phyloP scores from a whole-genome alignment of 2,329 filamentous ascomycete genomes.

The Fusarium ramigenum region DNA sequence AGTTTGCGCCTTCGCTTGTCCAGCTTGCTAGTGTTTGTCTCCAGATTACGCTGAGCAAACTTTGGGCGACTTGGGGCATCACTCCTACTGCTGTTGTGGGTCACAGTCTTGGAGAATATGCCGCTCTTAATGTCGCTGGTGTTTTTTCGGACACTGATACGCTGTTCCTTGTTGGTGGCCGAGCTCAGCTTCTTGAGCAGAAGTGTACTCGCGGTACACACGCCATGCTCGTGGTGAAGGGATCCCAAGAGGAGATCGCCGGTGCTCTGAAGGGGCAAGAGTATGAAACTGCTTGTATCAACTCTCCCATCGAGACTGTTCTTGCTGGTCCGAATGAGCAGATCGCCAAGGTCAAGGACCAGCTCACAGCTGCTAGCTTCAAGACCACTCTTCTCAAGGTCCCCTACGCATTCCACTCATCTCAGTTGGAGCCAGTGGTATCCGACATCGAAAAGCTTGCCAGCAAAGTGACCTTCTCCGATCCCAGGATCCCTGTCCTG shows the following conservation, averaged over 20 bases:
- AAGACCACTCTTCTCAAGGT: constrained; percentile 50
- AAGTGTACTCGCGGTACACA: constrained; percentile 57
- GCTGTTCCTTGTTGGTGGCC: constrained; percentile 68
- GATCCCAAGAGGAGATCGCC: constrained; percentile 19
- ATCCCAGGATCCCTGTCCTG: constrained; percentile 1
- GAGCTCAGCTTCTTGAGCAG: constrained; percentile 65
- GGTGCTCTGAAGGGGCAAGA: constrained; percentile 31
- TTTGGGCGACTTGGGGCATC: constrained; percentile 53
- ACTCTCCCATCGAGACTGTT: constrained; percentile 70
- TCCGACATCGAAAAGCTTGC: constrained; percentile 55
- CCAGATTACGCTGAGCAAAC: constrained; percentile 54
- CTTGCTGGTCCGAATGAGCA: constrained; percentile 29
- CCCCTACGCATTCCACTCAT: constrained; percentile 50
- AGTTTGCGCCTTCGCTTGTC: constrained; percentile 34
- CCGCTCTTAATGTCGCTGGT: constrained; percentile 66
- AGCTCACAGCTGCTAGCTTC: constrained; percentile 16
- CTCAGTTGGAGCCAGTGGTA: constrained; percentile 52
- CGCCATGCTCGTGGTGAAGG: constrained; percentile 49
- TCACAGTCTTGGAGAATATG: constrained; percentile 52
- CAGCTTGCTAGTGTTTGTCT: constrained; percentile 53
- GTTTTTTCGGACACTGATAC: constrained; percentile 70
- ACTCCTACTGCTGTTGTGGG: constrained; percentile 56
- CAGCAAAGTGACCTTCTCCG: constrained; percentile 2
- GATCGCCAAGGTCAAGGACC: constrained; percentile 10
- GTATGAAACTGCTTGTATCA: constrained; percentile 65